These are phyloP conservation scores for Trichocomaceae sp. DNA, from an alignment of 2,329 filamentous ascomycete genomes.

Conservation along the genomic window DNA sequence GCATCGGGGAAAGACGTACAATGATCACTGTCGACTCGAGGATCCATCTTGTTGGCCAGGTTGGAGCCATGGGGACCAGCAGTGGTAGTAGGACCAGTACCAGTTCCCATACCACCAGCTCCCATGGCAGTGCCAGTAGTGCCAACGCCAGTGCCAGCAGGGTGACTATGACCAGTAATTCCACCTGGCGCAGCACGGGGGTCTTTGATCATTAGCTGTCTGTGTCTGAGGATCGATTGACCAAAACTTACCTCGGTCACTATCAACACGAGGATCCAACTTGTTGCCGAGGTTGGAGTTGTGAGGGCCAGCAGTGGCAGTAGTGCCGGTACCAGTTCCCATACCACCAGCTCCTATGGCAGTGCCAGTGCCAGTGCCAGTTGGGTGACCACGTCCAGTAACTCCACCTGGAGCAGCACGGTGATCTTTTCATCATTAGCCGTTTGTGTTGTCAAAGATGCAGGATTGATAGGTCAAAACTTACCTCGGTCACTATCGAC, in stretches of 20 bases:
- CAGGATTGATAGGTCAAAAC: background rate
- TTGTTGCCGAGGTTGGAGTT: constrained; percentile 35
- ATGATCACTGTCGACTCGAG: constrained; percentile 25
- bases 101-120: constrained; percentile 13
- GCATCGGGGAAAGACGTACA: constrained; percentile 4
- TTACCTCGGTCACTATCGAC: constrained; percentile 36
- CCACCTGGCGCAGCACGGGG: constrained; percentile 3
- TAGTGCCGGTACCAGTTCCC: constrained; percentile 16
- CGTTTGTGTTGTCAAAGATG: background rate
- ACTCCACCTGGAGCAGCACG: constrained; percentile 3
- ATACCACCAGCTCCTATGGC: background rate
- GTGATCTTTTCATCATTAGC: constrained; percentile 2
- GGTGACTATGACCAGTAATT: constrained; percentile 3
- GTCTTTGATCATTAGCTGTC: background rate
- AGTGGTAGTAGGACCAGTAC: constrained; percentile 14
- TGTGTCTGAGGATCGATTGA: too few species aligned
- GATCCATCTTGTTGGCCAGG: constrained; percentile 34
- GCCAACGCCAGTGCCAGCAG: background rate
- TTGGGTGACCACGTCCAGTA: background rate
- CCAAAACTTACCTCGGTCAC: constrained; percentile 18
- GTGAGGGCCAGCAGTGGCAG: constrained; percentile 28
- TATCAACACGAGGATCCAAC: constrained; percentile 28
- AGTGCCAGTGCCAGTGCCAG: background rate
- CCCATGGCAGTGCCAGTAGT: background rate
- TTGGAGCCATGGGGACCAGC: constrained; percentile 34